phyloP scores from a whole-genome alignment of 2,329 filamentous ascomycete genomes.

The Zalaria obscura region DNA sequence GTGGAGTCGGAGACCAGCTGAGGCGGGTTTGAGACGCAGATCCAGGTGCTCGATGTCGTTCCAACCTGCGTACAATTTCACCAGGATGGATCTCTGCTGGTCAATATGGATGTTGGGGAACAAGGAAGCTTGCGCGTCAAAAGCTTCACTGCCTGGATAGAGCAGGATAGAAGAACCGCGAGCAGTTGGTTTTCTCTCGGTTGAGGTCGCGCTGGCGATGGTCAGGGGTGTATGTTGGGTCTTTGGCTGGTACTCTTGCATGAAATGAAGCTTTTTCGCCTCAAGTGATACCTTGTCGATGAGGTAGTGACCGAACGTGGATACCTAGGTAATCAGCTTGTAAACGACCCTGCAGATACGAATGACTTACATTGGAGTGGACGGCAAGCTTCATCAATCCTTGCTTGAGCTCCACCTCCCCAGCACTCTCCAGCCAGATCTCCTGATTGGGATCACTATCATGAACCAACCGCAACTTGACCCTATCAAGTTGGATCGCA shows the following conservation, averaged over 20 bases:
- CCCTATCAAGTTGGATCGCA: conserved; percentile 49
- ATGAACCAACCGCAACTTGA: conserved; percentile 49
- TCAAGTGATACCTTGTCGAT: conserved; percentile 58
- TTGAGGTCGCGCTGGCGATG: conserved; percentile 26
- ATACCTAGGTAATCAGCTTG: conserved; percentile 28
- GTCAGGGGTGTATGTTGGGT: conserved; percentile 31
- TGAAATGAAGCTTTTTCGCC: conserved; percentile 48
- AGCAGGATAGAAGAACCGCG: conserved; percentile 43
- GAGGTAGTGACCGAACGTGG: conserved; percentile 59
- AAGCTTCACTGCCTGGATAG: conserved; percentile 54
- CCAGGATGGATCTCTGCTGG: conserved; percentile 60
- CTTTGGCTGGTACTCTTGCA: conserved; percentile 48
- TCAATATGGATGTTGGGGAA: conserved; percentile 66
- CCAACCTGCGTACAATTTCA: conserved; percentile 60
- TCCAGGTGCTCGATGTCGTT: conserved; percentile 44
- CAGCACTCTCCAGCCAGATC: conserved; percentile 45
- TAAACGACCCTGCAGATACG: too few relatives aligned
- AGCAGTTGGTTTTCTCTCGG: conserved; percentile 25
- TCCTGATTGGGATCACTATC: conserved; percentile 47
- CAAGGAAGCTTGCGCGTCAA: conserved; percentile 53
- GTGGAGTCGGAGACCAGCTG: conserved; percentile 44
- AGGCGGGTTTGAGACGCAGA: conserved; percentile 42
- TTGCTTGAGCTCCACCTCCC: conserved; percentile 34
- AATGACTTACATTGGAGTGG: conserved; percentile 25
- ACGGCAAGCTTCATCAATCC: conserved; percentile 41